Conservation (phyloP, 192 early-diverging fungal species). For the Thamnidium elegans region DNA sequence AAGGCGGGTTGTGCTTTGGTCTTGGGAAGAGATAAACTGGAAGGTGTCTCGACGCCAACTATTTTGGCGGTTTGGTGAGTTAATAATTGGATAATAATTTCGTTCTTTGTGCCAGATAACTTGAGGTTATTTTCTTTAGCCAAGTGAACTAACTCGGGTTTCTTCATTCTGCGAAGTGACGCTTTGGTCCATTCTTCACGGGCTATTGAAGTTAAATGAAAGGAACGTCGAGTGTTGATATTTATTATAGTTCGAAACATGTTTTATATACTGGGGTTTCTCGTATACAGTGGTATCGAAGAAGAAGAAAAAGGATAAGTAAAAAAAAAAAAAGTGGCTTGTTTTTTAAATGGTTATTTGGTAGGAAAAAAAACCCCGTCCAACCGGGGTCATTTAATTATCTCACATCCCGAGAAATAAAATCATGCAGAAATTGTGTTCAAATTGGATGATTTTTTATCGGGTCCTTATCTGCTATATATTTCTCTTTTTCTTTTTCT, state of each 20-base stretch:
- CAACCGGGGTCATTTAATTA: not conserved
- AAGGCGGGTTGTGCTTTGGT: not conserved
- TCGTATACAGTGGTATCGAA: no score
- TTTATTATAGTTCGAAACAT: not conserved
- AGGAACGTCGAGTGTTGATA: not conserved
- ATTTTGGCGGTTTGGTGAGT: conserved; percentile 5
- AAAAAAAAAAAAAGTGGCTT: not conserved
- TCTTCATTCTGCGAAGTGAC: conserved; percentile 24
- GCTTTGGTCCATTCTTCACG: conserved; percentile 11
- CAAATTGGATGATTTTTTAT: no score
- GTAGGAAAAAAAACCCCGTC: not conserved
- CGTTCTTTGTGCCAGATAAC: conserved; percentile 25
- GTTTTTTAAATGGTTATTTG: not conserved
- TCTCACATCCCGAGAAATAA: not conserved
- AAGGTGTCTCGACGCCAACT: not conserved
- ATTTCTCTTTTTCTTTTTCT: no score
- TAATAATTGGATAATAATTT: conserved; percentile 19
- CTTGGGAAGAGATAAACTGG: not conserved
- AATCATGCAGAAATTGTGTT: not conserved
- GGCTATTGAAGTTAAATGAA: not conserved
- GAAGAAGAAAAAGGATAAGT: not conserved
- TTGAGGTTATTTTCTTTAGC: conserved; percentile 17
- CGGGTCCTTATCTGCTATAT: no score
- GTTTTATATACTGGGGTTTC: no score
- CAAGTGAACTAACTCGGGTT: conserved; percentile 19